phyloP scores from a whole-genome alignment of 2,329 filamentous ascomycete species.

The Drechslerella coelobrocha region DNA sequence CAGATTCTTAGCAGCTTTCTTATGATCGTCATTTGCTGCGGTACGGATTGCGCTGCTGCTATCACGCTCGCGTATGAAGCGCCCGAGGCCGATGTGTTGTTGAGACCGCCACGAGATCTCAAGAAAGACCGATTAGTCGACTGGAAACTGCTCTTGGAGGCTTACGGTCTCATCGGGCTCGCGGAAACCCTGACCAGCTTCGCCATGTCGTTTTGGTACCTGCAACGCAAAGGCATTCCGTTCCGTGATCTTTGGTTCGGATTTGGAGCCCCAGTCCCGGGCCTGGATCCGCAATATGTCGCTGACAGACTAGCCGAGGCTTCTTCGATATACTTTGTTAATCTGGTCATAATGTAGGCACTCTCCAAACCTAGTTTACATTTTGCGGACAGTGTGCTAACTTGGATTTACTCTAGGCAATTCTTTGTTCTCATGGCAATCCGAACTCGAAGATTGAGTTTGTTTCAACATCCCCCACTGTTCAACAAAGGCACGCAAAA shows the following conservation, averaged over 20 bases:
- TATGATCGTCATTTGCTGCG: slow-evolving; percentile 70
- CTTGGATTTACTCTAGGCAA: slow-evolving; percentile 58
- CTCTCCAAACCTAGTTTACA: too few species aligned
- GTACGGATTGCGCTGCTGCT: slow-evolving; percentile 77
- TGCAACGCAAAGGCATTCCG: slow-evolving; percentile 68
- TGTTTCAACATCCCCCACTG: slow-evolving; percentile 75
- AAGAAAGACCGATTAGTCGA: slow-evolving; percentile 76
- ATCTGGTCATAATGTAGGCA: slow-evolving; percentile 76
- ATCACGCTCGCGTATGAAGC: slow-evolving; percentile 77
- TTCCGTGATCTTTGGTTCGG: slow-evolving; percentile 73
- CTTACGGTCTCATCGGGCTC: slow-evolving; percentile 74
- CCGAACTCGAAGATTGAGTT: slow-evolving; percentile 68
- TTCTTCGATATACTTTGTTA: slow-evolving; percentile 79
- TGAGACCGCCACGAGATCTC: slow-evolving; percentile 71
- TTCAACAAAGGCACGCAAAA: slow-evolving; percentile 73
- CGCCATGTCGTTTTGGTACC: slow-evolving; percentile 72
- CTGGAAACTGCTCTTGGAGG: slow-evolving; percentile 73
- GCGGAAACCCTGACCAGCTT: slow-evolving; percentile 68
- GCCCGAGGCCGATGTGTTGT: slow-evolving; percentile 76
- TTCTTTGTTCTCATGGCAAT: slow-evolving; percentile 66
- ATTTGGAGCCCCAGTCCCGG: slow-evolving; percentile 64
- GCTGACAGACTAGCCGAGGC: slow-evolving; percentile 67
- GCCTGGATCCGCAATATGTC: slow-evolving; percentile 64
- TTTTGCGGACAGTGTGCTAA: too few species aligned
- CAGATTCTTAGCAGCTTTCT: slow-evolving; percentile 76